Evolutionary conservation across 345 rosid species (phyloP).

Genomic region (Gossypium sturtianum): DNA sequence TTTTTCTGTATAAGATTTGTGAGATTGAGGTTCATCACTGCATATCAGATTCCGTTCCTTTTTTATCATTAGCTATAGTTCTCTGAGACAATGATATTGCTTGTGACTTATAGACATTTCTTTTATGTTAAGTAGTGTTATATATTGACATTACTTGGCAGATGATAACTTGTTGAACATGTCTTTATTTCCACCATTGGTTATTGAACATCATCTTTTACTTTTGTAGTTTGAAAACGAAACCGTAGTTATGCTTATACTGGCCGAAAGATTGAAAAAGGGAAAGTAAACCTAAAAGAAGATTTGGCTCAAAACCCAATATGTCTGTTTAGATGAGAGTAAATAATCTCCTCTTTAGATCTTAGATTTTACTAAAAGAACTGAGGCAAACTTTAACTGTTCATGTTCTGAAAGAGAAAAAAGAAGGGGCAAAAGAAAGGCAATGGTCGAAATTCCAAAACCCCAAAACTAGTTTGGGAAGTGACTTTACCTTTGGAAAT

Average conservation of each 20-base stretch:
- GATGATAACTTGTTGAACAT: background rate
- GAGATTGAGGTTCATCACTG: no score
- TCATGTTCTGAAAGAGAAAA: background rate
- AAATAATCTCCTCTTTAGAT: background rate
- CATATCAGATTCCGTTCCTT: no score
- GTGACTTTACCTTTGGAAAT: background rate
- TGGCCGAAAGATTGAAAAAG: constrained; percentile 1
- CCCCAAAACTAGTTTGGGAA: background rate
- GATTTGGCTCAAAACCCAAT: background rate
- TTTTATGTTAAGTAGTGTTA: background rate
- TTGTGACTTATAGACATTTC: background rate
- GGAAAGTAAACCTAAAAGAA: background rate
- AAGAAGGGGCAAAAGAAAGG: background rate
- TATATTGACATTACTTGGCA: background rate
- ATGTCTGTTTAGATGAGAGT: background rate
- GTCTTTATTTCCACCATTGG: background rate
- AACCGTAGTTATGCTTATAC: background rate
- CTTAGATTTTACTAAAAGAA: background rate
- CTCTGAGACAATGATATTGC: background rate
- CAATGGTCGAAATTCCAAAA: no score
- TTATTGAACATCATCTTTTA: background rate
- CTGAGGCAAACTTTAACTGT: background rate
- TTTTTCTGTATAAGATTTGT: no score
- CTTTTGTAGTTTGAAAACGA: background rate
- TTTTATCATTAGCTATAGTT: background rate